Base-by-base conservation (phyloP, 2,329 filamentous ascomycete species). In the Stylonectria norvegica region DNA sequence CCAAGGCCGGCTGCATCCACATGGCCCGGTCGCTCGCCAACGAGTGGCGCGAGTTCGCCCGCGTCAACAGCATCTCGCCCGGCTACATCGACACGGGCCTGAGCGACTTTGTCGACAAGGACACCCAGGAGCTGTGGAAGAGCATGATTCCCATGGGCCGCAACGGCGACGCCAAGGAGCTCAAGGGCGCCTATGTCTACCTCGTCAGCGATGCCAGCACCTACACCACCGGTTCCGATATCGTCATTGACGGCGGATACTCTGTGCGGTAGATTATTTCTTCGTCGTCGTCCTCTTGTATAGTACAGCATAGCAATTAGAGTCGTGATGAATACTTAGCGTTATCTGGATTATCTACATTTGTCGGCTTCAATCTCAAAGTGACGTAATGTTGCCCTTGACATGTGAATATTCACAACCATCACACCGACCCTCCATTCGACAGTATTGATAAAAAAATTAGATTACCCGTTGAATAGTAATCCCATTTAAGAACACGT, bases 131-230 rank as follows among this genome's bases (percentile, higher is more conserved):
- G 38, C 74, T 86, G 47, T 89, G 85, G 85, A 75, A 76, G 57
- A 75, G 77, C 57, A 87, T 87, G 75, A 88, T 85, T 37, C 84
- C 84, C 33, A 80, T 89, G 76, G 82, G 75, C 27, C 70, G 85
- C 53, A 79, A 86, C 56, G 85, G 83, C 4, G 67, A 79, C 38
- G 69, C 78, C 2, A 78, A 82, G 55, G 85, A 89, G 70, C 69
- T 89, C 51, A 87, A 87, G 69, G 84, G 82, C 6, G 83, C 83
- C n/a, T 91, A 85, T 61, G 71, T 90, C 36, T 90, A 88, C 65
- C 73, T 91, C 27, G 79, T 85, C 22, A 84, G 78, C 34, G 85
- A 90, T 61, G 86, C 86, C 4, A 80, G 81, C 42, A 81, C 78
- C 29, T 90, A 88, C 65, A 87, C 82, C 5, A 89, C 86, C 10